Base-by-base conservation (phyloP, 73 alveolate species). In the Loxodes magnus region DNA sequence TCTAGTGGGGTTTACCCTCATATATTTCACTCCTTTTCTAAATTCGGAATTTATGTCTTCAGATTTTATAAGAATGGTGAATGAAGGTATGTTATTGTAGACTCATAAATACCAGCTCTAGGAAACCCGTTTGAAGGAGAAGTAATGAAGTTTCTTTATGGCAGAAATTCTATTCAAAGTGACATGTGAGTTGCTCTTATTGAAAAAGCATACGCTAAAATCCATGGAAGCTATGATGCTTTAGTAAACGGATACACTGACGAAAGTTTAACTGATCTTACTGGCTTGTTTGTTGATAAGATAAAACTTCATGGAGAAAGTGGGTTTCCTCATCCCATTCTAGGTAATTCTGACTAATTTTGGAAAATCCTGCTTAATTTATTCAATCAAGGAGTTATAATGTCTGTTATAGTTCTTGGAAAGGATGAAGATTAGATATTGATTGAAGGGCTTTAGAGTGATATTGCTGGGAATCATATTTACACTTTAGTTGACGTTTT, bases 1-100 rank as follows among this genome's bases (percentile, higher is more conserved):
- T n/a, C n/a, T n/a, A 61, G 70, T 7, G 99, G 99, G 34, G 94
- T 93, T 5, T 93, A 93, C 67, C 98, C 99, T 50, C 99, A 98
- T 4, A 75, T 92, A 43, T 93, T 93, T 69, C 93, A 82, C 38
- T 42, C 64, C 56, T 90, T 85, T 53, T 49, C 95, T 37, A 86
- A 76, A 65, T 77, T 79, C 51, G 96, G 96, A 0, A 51, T 93
- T 26, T 93, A 87, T 61, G 94, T 93, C 29, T 49, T 93, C 46
- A 87, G 94, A 58, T 93, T 93, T 77, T 90, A 71, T 51, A 89
- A 89, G 70, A 71, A 93, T 56, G 77, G 66, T 54, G 67, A 66
- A 19, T 93, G 99, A 88, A 56, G 73, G 24, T 68, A 74, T 54
- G 96, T 91, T 23, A 77, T 93, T 24, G 77, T 90, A n/a, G 98